phyloP scores from a whole-genome alignment of 345 rosid species.

The Combretum micranthum region DNA sequence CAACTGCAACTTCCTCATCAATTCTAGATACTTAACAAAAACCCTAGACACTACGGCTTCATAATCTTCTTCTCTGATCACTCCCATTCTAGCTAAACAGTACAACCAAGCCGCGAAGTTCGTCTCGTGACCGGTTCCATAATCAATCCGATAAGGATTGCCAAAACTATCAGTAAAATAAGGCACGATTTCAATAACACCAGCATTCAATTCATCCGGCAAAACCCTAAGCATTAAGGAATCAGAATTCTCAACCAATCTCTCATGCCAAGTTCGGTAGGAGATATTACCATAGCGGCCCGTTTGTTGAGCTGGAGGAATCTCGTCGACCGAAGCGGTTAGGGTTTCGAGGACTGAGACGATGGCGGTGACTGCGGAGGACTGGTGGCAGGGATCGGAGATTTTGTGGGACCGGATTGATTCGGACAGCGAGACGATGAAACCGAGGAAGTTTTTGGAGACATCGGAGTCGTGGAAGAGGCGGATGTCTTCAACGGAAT shows the following conservation, averaged over 20 bases:
- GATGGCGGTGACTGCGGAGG: conserved; percentile 37
- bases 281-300: conserved; percentile 84
- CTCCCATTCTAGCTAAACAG: conserved; percentile 76
- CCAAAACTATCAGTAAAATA: conserved; percentile 91
- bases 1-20: conserved; percentile 78
- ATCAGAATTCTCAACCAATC: conserved; percentile 45
- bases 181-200: conserved; percentile 59
- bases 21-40: conserved; percentile 67
- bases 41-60: conserved; percentile 67
- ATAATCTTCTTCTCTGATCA: conserved; percentile 74
- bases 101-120: conserved; percentile 89
- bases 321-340: conserved; percentile 61
- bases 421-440: conserved; percentile 75
- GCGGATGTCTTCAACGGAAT: conserved; percentile 60
- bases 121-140: conserved; percentile 89
- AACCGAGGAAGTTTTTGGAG: conserved; percentile 62
- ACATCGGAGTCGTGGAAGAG: conserved; percentile 52
- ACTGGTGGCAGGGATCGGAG: conserved; percentile 59
- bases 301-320: conserved; percentile 66
- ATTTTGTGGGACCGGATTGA: conserved; percentile 62
- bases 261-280: conserved; percentile 71
- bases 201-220: conserved; percentile 48
- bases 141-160: conserved; percentile 78
- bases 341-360: conserved; percentile 54
- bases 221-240: conserved; percentile 56